phyloP scores from a whole-genome alignment of 2,329 filamentous ascomycete species.

The Rhynchosporium agropyri region DNA sequence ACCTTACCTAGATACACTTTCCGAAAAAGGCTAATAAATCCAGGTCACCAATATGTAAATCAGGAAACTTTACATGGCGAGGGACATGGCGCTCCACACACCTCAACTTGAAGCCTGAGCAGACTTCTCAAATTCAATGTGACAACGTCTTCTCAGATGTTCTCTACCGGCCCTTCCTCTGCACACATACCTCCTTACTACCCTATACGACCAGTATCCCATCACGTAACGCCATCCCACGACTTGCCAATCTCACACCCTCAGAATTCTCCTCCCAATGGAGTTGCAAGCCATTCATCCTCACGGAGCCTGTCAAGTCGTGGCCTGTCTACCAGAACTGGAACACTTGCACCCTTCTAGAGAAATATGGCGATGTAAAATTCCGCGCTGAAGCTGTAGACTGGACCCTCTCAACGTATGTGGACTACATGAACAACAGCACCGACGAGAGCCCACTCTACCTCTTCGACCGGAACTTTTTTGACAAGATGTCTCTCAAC shows the following conservation, averaged over 20 bases:
- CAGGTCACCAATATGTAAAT: slow-evolving; percentile 38
- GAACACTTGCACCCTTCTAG: slow-evolving; percentile 68
- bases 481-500: slow-evolving; percentile 77
- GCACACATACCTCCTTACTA: slow-evolving; percentile 71
- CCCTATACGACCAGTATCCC: slow-evolving; percentile 75
- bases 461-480: slow-evolving; percentile 86
- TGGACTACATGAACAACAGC: slow-evolving; percentile 78
- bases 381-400: slow-evolving; percentile 94
- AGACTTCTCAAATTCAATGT: slow-evolving; percentile 67
- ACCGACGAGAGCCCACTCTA: slow-evolving; percentile 89
- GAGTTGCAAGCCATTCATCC: slow-evolving; percentile 82
- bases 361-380: slow-evolving; percentile 64
- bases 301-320: slow-evolving; percentile 76
- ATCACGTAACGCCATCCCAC: slow-evolving; percentile 68
- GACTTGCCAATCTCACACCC: slow-evolving; percentile 68
- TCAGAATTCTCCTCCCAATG: slow-evolving; percentile 75
- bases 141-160: slow-evolving; percentile 84
- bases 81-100: slow-evolving; percentile 85
- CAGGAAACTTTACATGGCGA: slow-evolving; percentile 59
- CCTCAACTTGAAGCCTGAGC: slow-evolving; percentile 57
- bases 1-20: not conserved
- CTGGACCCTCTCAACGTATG: slow-evolving; percentile 82
- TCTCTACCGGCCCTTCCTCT: slow-evolving; percentile 87
- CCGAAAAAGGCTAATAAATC: slow-evolving; percentile 16
- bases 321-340: slow-evolving; percentile 81